These are phyloP conservation scores for Taiozyma sp. DNA, from an alignment of 1,139 yeast species.

Conservation along the genomic window DNA sequence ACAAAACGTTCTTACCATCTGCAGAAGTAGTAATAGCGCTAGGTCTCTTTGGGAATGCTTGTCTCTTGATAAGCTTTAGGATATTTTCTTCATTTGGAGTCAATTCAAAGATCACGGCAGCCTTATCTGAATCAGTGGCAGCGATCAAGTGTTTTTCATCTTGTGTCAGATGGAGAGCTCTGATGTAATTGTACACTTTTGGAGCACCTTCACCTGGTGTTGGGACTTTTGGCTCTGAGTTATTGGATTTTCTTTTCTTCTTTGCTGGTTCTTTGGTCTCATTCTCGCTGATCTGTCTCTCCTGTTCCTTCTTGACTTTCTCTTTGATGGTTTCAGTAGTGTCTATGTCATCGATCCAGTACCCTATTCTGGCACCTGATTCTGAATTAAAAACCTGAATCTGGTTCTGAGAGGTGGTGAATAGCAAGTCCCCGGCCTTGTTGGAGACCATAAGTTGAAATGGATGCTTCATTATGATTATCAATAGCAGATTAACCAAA, in stretches of 20 bases:
- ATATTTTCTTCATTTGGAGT: slow-evolving; percentile 25
- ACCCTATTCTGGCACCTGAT: slow-evolving; percentile 37
- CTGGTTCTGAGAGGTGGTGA: slow-evolving; percentile 52
- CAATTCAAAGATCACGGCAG: slow-evolving; percentile 55
- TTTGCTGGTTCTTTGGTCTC: slow-evolving; percentile 23
- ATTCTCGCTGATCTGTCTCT: slow-evolving; percentile 29
- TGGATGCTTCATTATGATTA: slow-evolving; percentile 57
- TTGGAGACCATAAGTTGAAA: slow-evolving; percentile 50
- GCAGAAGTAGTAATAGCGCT: slow-evolving; percentile 65
- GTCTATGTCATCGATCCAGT: slow-evolving; percentile 58
- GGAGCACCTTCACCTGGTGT: slow-evolving; percentile 69
- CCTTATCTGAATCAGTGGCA: slow-evolving; percentile 80
- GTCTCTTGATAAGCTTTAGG: slow-evolving; percentile 58
- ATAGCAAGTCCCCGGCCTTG: slow-evolving; percentile 41
- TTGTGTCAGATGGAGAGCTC: slow-evolving; percentile 51
- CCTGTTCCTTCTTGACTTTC: slow-evolving; percentile 42
- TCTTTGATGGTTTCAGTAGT: slow-evolving; percentile 34
- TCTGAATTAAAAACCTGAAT: slow-evolving; percentile 44
- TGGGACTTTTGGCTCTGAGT: slow-evolving; percentile 50
- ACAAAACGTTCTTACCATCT: slow-evolving; percentile 47
- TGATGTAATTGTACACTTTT: slow-evolving; percentile 57
- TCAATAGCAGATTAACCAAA: too few relatives aligned
- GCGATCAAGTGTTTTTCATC: slow-evolving; percentile 56
- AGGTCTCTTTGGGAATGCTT: slow-evolving; percentile 85
- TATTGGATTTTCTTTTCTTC: slow-evolving; percentile 27